phyloP scores from a whole-genome alignment of 768 basidiomycete species.

The Termitomyces sp. region DNA sequence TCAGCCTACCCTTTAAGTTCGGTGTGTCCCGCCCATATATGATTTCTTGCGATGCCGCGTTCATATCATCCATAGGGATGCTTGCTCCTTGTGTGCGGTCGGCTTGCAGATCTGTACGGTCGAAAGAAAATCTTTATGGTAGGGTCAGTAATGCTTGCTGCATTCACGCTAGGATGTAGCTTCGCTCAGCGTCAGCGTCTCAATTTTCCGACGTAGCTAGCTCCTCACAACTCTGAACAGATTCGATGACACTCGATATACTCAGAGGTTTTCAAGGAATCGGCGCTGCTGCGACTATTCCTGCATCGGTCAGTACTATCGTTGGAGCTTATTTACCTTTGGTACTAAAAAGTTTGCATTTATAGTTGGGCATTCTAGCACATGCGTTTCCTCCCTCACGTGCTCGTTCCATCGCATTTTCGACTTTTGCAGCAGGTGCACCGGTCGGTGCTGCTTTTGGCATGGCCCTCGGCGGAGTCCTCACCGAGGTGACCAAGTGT shows the following conservation, averaged over 20 bases:
- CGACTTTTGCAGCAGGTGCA: conserved; percentile 80
- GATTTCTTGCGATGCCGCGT: not conserved
- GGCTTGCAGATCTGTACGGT: conserved; percentile 78
- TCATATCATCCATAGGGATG: conserved; percentile 48
- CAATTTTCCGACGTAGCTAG: not conserved
- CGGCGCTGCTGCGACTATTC: conserved; percentile 73
- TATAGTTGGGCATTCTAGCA: conserved; percentile 76
- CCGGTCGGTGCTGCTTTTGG: conserved; percentile 78
- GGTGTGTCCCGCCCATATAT: conserved; percentile 23
- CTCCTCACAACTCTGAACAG: conserved; percentile 23
- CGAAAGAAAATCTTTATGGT: conserved; percentile 60
- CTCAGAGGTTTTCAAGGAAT: conserved; percentile 76
- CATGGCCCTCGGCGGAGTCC: conserved; percentile 59
- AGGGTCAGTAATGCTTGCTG: conserved; percentile 49
- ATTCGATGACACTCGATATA: conserved; percentile 56
- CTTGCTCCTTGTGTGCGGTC: conserved; percentile 67
- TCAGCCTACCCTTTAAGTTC: conserved; percentile 67
- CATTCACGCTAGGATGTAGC: conserved; percentile 59
- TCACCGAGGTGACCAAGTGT: conserved; percentile 49
- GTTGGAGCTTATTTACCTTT: not conserved
- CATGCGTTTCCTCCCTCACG: conserved; percentile 64
- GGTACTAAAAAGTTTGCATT: not conserved
- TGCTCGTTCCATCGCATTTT: conserved; percentile 71
- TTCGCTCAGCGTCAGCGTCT: conserved; percentile 45
- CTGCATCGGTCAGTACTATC: conserved; percentile 51